Percentiles rank a stretch among this genome's conserved stretches.
Conservation (phyloP, 129 eudicot genomes). For the Flaveria brownii region DNA sequence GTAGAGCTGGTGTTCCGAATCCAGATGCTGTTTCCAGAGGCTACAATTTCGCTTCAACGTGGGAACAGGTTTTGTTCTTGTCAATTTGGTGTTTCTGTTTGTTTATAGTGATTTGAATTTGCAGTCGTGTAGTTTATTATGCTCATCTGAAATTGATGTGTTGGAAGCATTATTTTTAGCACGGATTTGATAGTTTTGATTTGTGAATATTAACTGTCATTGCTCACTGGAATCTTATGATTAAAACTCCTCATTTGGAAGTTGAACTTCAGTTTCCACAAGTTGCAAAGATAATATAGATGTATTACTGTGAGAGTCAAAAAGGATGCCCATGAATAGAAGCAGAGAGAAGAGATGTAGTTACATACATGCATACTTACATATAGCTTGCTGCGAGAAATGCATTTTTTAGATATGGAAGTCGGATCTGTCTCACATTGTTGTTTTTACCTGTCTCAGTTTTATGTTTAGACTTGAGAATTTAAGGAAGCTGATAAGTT, state of each 20-base stretch:
- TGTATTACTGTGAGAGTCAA: not conserved
- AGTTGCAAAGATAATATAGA: slow-evolving; percentile 1
- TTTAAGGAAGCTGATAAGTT: not conserved
- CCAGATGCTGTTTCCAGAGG: slow-evolving; percentile 85
- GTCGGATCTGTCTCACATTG: not conserved
- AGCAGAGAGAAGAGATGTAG: slow-evolving; percentile 6
- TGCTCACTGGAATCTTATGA: not conserved
- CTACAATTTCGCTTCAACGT: slow-evolving; percentile 77
- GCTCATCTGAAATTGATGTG: not conserved
- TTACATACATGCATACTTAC: not conserved
- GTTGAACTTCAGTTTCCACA: slow-evolving; percentile 6
- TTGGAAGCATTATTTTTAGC: slow-evolving; percentile 6
- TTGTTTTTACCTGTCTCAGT: not conserved
- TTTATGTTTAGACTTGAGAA: not conserved
- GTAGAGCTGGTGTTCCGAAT: slow-evolving; percentile 47
- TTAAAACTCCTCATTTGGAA: not conserved
- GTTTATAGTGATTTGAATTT: not conserved
- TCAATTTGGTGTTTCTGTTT: not conserved
- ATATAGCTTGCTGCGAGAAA: not conserved
- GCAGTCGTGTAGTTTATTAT: not conserved
- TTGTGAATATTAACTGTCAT: not conserved
- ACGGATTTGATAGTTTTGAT: not conserved
- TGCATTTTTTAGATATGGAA: slow-evolving; percentile 1
- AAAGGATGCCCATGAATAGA: slow-evolving; percentile 5
- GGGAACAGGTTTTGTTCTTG: slow-evolving; percentile 76